phyloP scores from a whole-genome alignment of 805 yeast genomes.

The Wickerhamiella cacticola region DNA sequence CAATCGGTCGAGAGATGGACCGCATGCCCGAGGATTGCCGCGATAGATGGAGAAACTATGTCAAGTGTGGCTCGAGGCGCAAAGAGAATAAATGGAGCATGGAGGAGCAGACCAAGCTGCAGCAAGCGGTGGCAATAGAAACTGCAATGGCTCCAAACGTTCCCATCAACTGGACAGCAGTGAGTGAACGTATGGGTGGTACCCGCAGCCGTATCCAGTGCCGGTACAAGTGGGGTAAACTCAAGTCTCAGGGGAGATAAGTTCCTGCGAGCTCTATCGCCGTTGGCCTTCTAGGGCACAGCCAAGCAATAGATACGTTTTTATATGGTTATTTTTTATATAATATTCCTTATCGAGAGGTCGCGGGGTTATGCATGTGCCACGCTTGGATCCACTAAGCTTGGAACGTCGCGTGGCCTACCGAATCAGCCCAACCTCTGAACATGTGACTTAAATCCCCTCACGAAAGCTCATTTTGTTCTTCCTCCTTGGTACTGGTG shows the following conservation, averaged over 20 bases:
- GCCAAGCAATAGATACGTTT: too few relatives aligned
- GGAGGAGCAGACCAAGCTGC: constrained; percentile 55
- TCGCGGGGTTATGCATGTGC: too few relatives aligned
- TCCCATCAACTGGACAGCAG: constrained; percentile 78
- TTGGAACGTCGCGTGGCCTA: too few relatives aligned
- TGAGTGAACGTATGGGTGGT: constrained; percentile 83
- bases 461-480: not conserved
- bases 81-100: constrained; percentile 68
- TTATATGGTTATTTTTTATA: too few relatives aligned
- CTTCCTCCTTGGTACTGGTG: constrained; percentile 1
- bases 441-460: too few relatives aligned
- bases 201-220: constrained; percentile 85
- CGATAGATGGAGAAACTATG: constrained; percentile 91
- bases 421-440: too few relatives aligned
- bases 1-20: constrained; percentile 64
- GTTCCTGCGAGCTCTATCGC: not conserved
- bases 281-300: too few relatives aligned
- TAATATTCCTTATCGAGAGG: too few relatives aligned
- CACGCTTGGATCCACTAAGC: too few relatives aligned
- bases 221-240: constrained; percentile 87
- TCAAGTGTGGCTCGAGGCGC: constrained; percentile 76
- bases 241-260: constrained; percentile 34
- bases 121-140: constrained; percentile 42
- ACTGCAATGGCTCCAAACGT: constrained; percentile 22
- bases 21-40: constrained; percentile 98